Evolutionary conservation across 495 filamentous ascomycete species (phyloP), one percentile per base, ranked within the genome.

Genomic region (Pyronema domesticum): DNA sequence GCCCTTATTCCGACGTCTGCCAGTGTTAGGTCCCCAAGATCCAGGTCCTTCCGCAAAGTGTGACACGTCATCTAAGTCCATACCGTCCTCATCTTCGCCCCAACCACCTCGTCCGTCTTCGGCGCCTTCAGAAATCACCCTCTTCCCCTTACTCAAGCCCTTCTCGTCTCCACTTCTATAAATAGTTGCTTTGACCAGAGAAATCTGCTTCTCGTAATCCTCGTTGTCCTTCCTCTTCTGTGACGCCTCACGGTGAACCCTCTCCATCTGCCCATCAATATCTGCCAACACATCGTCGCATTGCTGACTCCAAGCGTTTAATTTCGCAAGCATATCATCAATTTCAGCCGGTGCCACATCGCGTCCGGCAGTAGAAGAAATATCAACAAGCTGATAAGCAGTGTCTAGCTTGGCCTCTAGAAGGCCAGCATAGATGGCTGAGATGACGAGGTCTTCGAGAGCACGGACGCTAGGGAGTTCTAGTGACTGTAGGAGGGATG

Each of bases 401-500:
- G 89, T 85, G 65, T 89, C 85, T 37, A 96, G 82, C 57, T 86
- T 86, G 7, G 79, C 91, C 19, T 74, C 74, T 37, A 98, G 68
- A 0, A 98, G 78, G 15, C 80, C 82, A 37, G 82, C 76, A 74
- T 95, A 96, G 68, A 95, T 84, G 59, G 87, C 78, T 59, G 79
- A 78, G 66, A 91, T 94, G 55, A 96, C 77, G 52, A 96, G 81
- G 60, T 88, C 79, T 73, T 98, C 91, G 60, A 98, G 81, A 40
- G 82, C 80, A 35, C 83, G 77, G 53, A 74, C 65, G 55, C 70
- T 74, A 48, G 78, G 60, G 34, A 95, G 80, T 51, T 74, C 77
- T 51, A 98, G 85, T 7, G 72, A 69, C 30, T 57, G 39, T 54
- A 78, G 79, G 33, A 98, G 79, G 48, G 75, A 62, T 36, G 72